Base-by-base conservation (phyloP, 1,284 basidiomycete species). In the Leccinum proliferum region DNA sequence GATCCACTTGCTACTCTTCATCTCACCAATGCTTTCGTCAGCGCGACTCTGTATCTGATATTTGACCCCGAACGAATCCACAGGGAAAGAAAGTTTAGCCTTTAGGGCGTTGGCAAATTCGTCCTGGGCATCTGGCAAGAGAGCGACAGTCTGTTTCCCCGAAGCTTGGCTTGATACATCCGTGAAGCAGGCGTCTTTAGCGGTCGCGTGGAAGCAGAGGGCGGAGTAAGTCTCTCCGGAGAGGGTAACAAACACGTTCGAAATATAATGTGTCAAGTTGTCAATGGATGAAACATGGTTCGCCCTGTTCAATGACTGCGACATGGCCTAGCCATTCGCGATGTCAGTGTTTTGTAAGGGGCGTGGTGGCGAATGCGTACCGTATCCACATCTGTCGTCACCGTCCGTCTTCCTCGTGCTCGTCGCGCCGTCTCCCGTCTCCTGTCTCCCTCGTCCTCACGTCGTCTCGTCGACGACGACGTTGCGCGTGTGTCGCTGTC, bases 1-100 rank as follows among this genome's bases (percentile, higher is more conserved):
- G 50, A 96, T 82, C 94, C 94, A 96, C 65, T 86, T 89, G 55
- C 88, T 84, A 65, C 86, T 89, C 73, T 84, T 83, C 83, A 91
- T 84, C 57, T 88, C 85, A 12, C 81, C 81, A 46, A 88, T 81
- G 29, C 80, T 74, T 72, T 86, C 81, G 11, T 76, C 74, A 34
- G 78, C 75, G 53, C 68, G 69, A 43, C 70, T 74, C 62, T 80
- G 77, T 18, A 82, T 65, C 48, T 77, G 74, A 65, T 79, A 83
- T 60, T 74, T 77, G 60, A 83, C 72, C 53, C 78, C 79, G 12
- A 72, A 70, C 32, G 70, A 72, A 64, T 81, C 81, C 4, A 73
- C 69, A 6, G 74, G 66, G 60, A 79, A 72, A n/a, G 66, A 62
- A 32, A 70, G 63, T 57, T 75, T 68, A 25, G 72, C 70, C 60